phyloP scores from a whole-genome alignment of 495 filamentous ascomycete genomes.

The Hypoxylon fragiforme region DNA sequence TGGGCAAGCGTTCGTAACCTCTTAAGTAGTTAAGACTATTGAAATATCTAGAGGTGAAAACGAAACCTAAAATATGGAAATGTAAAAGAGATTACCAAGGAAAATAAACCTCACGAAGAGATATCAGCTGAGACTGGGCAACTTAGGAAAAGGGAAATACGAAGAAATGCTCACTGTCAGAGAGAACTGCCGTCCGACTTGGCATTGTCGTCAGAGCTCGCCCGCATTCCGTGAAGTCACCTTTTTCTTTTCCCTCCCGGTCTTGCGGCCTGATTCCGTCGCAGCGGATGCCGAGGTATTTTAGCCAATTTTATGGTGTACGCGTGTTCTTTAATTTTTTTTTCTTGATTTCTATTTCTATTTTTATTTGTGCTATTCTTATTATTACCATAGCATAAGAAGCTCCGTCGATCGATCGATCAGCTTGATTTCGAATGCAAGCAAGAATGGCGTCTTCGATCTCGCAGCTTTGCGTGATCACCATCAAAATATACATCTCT shows the following conservation, averaged over 20 bases:
- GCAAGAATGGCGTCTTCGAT: slow-evolving; percentile 23
- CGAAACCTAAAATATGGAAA: no score
- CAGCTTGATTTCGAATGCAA: neutral
- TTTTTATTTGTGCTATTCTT: neutral
- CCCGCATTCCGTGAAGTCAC: neutral
- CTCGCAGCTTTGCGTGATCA: slow-evolving; percentile 32
- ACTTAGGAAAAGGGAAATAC: no score
- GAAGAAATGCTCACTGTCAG: no score
- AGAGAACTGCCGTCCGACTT: slow-evolving; percentile 25
- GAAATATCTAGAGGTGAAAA: no score
- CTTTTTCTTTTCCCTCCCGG: neutral
- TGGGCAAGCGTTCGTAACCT: no score
- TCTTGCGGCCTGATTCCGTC: neutral
- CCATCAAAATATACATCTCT: neutral
- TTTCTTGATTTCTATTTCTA: neutral
- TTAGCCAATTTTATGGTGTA: slow-evolving; percentile 27
- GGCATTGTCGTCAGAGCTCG: neutral
- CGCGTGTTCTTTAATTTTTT: neutral
- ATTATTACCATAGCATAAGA: neutral
- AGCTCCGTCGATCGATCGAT: slow-evolving; percentile 14
- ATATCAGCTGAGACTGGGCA: no score
- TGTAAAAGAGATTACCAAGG: no score
- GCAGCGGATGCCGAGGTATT: neutral
- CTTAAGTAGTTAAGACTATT: no score
- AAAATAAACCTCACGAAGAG: no score